phyloP scores from a whole-genome alignment of 257 asterid genomes.

The Coffea eugenioides region DNA sequence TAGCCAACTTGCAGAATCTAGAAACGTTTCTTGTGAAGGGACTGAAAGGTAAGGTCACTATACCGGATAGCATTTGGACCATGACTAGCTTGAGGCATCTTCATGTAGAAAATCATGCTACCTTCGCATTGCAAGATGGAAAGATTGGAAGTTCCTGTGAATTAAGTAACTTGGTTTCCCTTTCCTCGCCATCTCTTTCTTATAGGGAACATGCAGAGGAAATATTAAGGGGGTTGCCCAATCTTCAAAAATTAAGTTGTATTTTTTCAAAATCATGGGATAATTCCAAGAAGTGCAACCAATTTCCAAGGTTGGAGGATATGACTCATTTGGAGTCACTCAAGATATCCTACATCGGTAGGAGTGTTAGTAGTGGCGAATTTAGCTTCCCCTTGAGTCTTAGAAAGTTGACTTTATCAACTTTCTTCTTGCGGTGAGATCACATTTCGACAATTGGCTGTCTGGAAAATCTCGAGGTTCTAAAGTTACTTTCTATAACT shows the following conservation, averaged over 20 bases:
- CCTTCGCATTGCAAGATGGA: background rate
- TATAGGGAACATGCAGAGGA: background rate
- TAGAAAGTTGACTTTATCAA: background rate
- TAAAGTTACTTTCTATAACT: background rate
- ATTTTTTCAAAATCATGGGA: background rate
- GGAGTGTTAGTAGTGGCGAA: background rate
- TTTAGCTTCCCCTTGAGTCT: background rate
- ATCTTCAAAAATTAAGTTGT: conserved; percentile 11
- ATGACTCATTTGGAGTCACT: background rate
- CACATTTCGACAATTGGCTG: background rate
- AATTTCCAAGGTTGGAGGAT: background rate
- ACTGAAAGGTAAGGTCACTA: conserved; percentile 4
- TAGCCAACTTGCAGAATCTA: conserved; percentile 1
- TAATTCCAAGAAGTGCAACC: too few relatives aligned
- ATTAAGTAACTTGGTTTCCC: conserved; percentile 1
- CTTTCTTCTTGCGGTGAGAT: conserved; percentile 6
- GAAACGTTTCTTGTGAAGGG: conserved; percentile 13
- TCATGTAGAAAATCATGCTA: background rate
- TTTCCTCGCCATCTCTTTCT: conserved; percentile 4
- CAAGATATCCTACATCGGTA: background rate
- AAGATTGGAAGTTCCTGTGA: background rate
- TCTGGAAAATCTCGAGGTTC: conserved; percentile 6
- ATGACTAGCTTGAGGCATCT: conserved; percentile 6
- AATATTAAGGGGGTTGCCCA: conserved; percentile 1
- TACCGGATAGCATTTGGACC: conserved; percentile 11